phyloP scores from a whole-genome alignment of 306 rosid species.

The Cicer bijugum region DNA sequence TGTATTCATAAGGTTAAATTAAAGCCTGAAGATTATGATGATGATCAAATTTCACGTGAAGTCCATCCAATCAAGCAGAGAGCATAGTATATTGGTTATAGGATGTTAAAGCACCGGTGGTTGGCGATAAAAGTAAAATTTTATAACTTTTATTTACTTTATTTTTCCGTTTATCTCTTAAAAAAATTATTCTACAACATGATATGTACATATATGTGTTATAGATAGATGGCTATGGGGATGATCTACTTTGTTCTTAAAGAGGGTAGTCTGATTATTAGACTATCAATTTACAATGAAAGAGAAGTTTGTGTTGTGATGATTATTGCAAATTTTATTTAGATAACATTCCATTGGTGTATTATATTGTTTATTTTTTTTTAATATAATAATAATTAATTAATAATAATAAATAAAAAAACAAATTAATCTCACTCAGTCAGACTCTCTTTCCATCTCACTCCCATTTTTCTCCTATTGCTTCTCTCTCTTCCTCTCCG shows the following conservation, averaged over 20 bases:
- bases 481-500: no score
- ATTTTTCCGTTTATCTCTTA: not conserved
- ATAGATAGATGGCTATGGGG: slow-evolving; percentile 45
- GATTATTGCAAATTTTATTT: slow-evolving; percentile 48
- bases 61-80: slow-evolving; percentile 31
- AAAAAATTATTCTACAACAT: slow-evolving; percentile 42
- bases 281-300: slow-evolving; percentile 39
- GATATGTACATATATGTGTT: slow-evolving; percentile 64
- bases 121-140: slow-evolving; percentile 44
- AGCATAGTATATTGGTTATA: slow-evolving; percentile 4
- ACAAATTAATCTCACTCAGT: no score
- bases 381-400: no score
- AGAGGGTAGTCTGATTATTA: slow-evolving; percentile 18
- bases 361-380: slow-evolving; percentile 35
- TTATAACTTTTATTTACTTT: slow-evolving; percentile 13
- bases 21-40: slow-evolving; percentile 42
- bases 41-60: slow-evolving; percentile 29
- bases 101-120: slow-evolving; percentile 39
- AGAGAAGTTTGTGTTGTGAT: slow-evolving; percentile 47
- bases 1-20: slow-evolving; percentile 38
- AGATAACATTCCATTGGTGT: slow-evolving; percentile 42
- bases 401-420: no score
- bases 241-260: slow-evolving; percentile 42
- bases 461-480: no score
- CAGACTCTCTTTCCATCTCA: no score